These are phyloP conservation scores for Eimeria sp. DNA, from an alignment of 169 alveolate species.

Conservation along the genomic window DNA sequence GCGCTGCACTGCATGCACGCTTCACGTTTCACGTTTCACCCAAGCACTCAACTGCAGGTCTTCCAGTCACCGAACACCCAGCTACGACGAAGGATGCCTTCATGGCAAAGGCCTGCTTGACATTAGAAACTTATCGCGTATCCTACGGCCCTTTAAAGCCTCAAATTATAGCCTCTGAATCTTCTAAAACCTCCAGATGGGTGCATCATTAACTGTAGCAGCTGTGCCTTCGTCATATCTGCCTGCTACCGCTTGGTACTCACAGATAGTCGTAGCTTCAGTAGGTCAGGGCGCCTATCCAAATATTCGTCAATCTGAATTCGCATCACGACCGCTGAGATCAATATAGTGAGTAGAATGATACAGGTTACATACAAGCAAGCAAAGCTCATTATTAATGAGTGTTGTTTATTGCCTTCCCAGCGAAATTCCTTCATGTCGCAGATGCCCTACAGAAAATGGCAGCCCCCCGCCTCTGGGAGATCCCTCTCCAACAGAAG, in stretches of 20 bases:
- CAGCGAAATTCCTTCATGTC: not conserved
- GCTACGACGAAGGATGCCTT: not conserved
- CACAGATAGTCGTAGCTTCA: slow-evolving; percentile 67
- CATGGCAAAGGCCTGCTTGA: not conserved
- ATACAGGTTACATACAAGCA: not conserved
- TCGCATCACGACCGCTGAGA: not conserved
- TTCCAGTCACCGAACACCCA: not conserved
- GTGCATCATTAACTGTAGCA: not conserved
- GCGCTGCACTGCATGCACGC: not conserved
- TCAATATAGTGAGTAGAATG: not conserved
- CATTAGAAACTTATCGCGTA: not conserved
- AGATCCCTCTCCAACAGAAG: not conserved
- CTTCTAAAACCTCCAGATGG: not conserved
- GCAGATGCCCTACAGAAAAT: not conserved
- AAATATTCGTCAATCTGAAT: slow-evolving; percentile 23
- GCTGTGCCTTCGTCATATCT: no score
- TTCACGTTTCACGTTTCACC: not conserved
- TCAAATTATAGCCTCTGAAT: not conserved
- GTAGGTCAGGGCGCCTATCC: slow-evolving; percentile 69
- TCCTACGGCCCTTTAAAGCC: not conserved
- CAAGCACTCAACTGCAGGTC: not conserved
- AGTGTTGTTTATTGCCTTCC: not conserved
- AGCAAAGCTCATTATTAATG: not conserved
- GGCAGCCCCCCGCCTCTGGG: not conserved
- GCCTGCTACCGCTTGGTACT: not conserved